Conservation (phyloP, 2,329 filamentous ascomycete species). For the Capronia americana region DNA sequence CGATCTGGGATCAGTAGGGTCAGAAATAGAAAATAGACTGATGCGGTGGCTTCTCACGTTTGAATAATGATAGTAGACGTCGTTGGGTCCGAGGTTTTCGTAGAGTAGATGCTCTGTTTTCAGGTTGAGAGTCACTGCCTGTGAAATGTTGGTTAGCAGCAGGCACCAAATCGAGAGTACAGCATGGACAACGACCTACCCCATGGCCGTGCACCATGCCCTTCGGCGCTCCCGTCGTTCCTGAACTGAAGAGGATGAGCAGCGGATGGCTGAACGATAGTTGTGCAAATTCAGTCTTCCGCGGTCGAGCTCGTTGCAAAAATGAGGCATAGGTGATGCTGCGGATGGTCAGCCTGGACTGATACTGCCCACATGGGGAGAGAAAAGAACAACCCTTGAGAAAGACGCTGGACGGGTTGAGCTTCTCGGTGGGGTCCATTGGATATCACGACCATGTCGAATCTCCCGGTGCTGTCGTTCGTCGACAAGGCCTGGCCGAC, state of each 20-base stretch:
- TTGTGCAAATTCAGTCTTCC: constrained; percentile 58
- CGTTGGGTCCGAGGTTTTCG: constrained; percentile 33
- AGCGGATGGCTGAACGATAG: constrained; percentile 75
- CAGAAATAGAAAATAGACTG: neutral
- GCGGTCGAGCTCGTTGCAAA: neutral
- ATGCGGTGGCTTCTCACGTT: constrained; percentile 32
- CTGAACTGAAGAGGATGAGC: constrained; percentile 53
- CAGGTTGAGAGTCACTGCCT: constrained; percentile 45
- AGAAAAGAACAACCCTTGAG: too few species aligned
- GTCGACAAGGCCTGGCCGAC: neutral
- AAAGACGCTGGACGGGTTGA: too few species aligned
- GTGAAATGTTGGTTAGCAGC: neutral
- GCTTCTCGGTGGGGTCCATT: too few species aligned
- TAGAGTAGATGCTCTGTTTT: constrained; percentile 61
- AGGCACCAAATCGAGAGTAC: neutral
- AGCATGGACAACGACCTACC: constrained; percentile 21
- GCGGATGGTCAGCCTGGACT: neutral
- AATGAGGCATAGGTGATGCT: constrained; percentile 3
- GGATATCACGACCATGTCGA: constrained; percentile 5
- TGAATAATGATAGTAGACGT: constrained; percentile 54
- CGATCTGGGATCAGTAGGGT: constrained; percentile 38
- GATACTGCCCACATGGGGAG: neutral
- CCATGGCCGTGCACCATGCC: constrained; percentile 76
- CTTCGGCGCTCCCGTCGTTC: constrained; percentile 65
- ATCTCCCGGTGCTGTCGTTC: neutral